Conservation (phyloP, 305 asterid species). For the Solanum hybrid region DNA sequence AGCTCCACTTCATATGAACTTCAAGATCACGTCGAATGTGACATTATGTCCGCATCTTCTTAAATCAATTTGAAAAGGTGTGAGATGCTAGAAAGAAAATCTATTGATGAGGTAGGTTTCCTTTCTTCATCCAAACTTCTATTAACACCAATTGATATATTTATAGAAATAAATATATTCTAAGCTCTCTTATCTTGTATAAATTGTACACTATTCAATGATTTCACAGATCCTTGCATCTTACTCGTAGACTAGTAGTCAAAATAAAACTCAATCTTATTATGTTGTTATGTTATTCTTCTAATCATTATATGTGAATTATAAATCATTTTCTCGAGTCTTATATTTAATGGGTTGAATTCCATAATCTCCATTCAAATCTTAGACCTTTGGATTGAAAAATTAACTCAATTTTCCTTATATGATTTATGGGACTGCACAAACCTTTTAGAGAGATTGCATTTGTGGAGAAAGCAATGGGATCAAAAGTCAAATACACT, state of each 20-base stretch:
- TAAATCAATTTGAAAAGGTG: too few relatives aligned
- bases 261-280: background rate
- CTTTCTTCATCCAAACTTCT: background rate
- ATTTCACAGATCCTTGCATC: background rate
- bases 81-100: background rate
- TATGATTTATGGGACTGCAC: background rate
- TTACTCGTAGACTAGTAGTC: background rate
- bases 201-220: background rate
- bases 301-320: background rate
- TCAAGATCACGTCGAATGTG: background rate
- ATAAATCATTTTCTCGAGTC: background rate
- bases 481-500: background rate
- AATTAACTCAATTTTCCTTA: background rate
- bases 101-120: background rate
- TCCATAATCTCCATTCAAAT: background rate
- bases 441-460: background rate
- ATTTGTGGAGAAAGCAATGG: background rate
- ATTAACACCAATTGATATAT: too few relatives aligned
- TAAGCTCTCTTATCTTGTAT: background rate
- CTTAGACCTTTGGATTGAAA: background rate
- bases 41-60: background rate
- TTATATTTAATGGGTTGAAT: background rate
- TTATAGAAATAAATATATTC: background rate
- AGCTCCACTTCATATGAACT: background rate
- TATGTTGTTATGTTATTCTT: too few relatives aligned